A percentile compares a stretch with the other conserved stretches of the same genome.
These are phyloP conservation scores for Cladophialophora psammophila DNA, from an alignment of 2,329 filamentous ascomycete genomes.

Conservation along the genomic window DNA sequence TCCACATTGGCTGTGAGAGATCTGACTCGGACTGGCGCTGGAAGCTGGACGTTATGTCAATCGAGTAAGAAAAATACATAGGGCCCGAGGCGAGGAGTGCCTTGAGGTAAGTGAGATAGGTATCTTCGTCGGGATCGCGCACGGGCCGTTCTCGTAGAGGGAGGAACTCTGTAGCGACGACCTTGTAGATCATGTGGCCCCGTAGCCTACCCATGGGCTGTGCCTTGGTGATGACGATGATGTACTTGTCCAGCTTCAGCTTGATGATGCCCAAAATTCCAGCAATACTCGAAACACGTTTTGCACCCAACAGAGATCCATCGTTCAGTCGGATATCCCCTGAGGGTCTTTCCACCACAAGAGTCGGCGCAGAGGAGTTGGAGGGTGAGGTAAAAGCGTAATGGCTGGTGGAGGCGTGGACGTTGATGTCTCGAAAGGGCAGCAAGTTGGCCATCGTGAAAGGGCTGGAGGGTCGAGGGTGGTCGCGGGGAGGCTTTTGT, in stretches of 20 bases:
- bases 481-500: slow-evolving; percentile 14
- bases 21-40: slow-evolving; percentile 87
- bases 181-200: slow-evolving; percentile 95
- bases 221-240: slow-evolving; percentile 94
- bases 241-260: slow-evolving; percentile 94
- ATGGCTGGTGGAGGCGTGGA: slow-evolving; percentile 87
- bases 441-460: slow-evolving; percentile 49
- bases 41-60: slow-evolving; percentile 96
- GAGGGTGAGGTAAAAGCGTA: slow-evolving; percentile 98
- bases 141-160: slow-evolving; percentile 88
- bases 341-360: slow-evolving; percentile 89
- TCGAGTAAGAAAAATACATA: slow-evolving; percentile 98
- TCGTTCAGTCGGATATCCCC: slow-evolving; percentile 88
- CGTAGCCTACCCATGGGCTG: slow-evolving; percentile 88
- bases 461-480: not conserved
- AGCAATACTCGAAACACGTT: slow-evolving; percentile 90
- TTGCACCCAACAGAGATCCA: slow-evolving; percentile 75
- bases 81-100: slow-evolving; percentile 81
- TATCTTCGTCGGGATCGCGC: slow-evolving; percentile 92
- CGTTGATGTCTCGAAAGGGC: slow-evolving; percentile 95
- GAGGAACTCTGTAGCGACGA: slow-evolving; percentile 88
- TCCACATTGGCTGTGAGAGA: slow-evolving; percentile 78
- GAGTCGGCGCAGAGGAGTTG: slow-evolving; percentile 82
- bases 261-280: slow-evolving; percentile 95
- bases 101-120: slow-evolving; percentile 83